Evolutionary conservation across 2,329 filamentous ascomycete species (phyloP), one percentile per base, ranked within the genome.

Genomic region (Thielaviopsis punctulata): DNA sequence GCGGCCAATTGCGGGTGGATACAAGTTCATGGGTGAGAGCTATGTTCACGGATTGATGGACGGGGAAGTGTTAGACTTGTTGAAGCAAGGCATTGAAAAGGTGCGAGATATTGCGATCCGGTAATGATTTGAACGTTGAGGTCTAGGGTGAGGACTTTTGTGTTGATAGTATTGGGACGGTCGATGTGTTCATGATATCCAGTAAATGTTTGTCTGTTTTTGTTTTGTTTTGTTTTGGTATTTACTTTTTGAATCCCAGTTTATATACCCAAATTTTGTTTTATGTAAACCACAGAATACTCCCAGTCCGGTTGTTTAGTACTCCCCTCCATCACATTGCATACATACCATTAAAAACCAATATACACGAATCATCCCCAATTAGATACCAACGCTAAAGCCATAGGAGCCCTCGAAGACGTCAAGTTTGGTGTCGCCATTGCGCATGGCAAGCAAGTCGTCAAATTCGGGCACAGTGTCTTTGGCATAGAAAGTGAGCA

Each of bases 401-500:
- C 76, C 75, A 61, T 76, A 78, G 0, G 74, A 76, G 2, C 75
- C 75, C 51, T 79, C 75, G 60, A 78, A 79, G 1, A 76, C 63
- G 52, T 77, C 73, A n/a, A 72, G 63, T 55, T 69, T 69, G 54
- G 68, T 68, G 10, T 67, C 58, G 25, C 68, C 66, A 10, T 62
- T 64, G 25, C 77, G 69, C 64, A 80, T 73, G 4, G 69, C 72
- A 56, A 72, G 68, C n/a, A 82, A 61, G 48, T 73, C 68, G 22
- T 73, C 73, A 44, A 80, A 63, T 1, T 69, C 61, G 3, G 79
- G 79, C 1, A 80, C 78, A 52, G 74, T 69, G 56, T 72, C 69
- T 1, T 68, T 61, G 0, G 66, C 66, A 58, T 93, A 95, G 63
- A 81, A 89, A n/a, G 72, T 70, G 36, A 96, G 68, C n/a, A 96